A percentile compares a stretch with the other conserved stretches of the same genome.
These are phyloP conservation scores for Candida vaughaniae DNA, from an alignment of 805 yeast species.

Conservation along the genomic window DNA sequence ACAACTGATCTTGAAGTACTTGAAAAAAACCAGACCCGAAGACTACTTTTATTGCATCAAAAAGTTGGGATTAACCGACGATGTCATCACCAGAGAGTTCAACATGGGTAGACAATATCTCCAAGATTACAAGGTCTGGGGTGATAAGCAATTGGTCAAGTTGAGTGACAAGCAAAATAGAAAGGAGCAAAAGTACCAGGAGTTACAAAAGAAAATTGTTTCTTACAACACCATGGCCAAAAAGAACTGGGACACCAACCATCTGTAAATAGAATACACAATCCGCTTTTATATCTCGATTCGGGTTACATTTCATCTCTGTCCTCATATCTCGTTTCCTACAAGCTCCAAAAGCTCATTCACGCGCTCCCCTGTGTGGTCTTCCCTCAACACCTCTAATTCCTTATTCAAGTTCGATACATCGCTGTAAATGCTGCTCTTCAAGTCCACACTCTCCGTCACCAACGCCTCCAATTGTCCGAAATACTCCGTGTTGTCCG, in stretches of 20 bases:
- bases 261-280: slow-evolving; percentile 13
- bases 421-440: slow-evolving; percentile 20
- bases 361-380: slow-evolving; percentile 19
- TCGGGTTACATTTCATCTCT: no score
- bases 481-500: slow-evolving; percentile 32
- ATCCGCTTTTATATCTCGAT: no score
- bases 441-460: slow-evolving; percentile 19
- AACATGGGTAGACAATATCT: slow-evolving; percentile 73
- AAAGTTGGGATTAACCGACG: slow-evolving; percentile 85
- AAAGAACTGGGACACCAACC: slow-evolving; percentile 20
- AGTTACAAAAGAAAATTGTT: slow-evolving; percentile 40
- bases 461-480: slow-evolving; percentile 21
- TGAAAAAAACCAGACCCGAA: slow-evolving; percentile 77
- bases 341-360: slow-evolving; percentile 23
- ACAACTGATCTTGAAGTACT: slow-evolving; percentile 76
- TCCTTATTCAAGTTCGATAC: slow-evolving; percentile 22
- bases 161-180: slow-evolving; percentile 33
- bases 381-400: slow-evolving; percentile 17
- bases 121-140: slow-evolving; percentile 77
- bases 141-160: slow-evolving; percentile 65
- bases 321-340: slow-evolving; percentile 11
- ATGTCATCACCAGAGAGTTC: slow-evolving; percentile 74
- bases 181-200: slow-evolving; percentile 27
- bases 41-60: slow-evolving; percentile 83
- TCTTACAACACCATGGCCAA: slow-evolving; percentile 39